A percentile compares a stretch with the other conserved stretches of the same genome.
These are phyloP conservation scores for Talaromyces sp. DNA, from an alignment of 2,329 filamentous ascomycete species.

Conservation along the genomic window DNA sequence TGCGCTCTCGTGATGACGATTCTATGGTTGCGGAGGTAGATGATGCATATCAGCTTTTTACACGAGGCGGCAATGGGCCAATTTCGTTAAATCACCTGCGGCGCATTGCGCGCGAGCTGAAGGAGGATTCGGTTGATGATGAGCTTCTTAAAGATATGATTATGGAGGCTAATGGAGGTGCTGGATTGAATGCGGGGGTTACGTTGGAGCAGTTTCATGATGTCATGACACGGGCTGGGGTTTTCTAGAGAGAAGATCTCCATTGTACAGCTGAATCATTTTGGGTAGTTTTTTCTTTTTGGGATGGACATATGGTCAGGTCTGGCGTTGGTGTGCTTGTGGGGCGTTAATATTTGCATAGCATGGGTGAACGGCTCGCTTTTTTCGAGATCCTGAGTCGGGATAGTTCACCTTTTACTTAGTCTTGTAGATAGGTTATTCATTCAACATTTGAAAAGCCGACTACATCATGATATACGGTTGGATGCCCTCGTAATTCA, in stretches of 20 bases:
- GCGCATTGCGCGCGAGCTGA: constrained; percentile 76
- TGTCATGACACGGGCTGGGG: constrained; percentile 81
- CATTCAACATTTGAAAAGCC: too few relatives aligned
- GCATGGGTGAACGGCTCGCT: constrained; percentile 9
- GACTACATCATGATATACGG: too few relatives aligned
- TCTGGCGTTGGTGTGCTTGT: constrained; percentile 9
- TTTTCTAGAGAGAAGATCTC: constrained; percentile 60
- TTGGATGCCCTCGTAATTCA: too few relatives aligned
- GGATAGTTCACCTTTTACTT: too few relatives aligned
- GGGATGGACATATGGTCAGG: constrained; percentile 8
- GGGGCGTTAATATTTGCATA: constrained; percentile 12
- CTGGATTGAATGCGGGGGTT: constrained; percentile 70
- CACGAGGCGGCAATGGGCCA: constrained; percentile 55
- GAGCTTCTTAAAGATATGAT: constrained; percentile 91
- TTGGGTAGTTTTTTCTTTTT: constrained; percentile 5
- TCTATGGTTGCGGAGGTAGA: constrained; percentile 71
- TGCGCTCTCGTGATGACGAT: constrained; percentile 62
- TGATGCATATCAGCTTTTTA: constrained; percentile 82
- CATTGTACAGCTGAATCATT: background rate
- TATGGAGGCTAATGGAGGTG: constrained; percentile 84
- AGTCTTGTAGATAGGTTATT: too few relatives aligned
- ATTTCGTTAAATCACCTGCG: constrained; percentile 81
- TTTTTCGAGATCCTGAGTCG: background rate
- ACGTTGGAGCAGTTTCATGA: constrained; percentile 78
- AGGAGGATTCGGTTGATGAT: constrained; percentile 77